Evolutionary conservation across 495 filamentous ascomycete genomes (phyloP), one percentile per base, ranked within the genome.

Genomic region (Bombardia bombarda): DNA sequence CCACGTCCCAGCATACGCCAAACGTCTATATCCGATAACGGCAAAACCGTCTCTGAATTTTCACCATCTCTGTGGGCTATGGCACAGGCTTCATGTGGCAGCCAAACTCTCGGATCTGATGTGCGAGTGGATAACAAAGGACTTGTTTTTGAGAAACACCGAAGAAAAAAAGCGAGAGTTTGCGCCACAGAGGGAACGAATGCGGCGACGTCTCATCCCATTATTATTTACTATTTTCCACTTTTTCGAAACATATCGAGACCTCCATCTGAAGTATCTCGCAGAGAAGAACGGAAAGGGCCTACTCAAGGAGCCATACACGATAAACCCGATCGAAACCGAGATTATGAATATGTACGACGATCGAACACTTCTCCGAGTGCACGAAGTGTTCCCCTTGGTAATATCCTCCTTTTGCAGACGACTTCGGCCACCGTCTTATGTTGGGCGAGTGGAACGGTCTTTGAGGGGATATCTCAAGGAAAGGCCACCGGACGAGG

Each of bases 221-320:
- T 43, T 74, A 18, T 56, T 78, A 12, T 77, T 78, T 38, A 74
- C 74, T 13, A 53, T 76, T 28, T 77, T 77, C 46, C 74, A 78
- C 52, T 78, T 78, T 51, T 78, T 78, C 50, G 74, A 78, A 49
- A 73, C 64, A 3, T 77, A 74, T 48, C 72, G 74, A 39, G 61
- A 66, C 32, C 61, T 73, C n/a, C 73, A 78, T 50, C 54, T 74
- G 16, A 51, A 70, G 39, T 74, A 73, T 45, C 63, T 78, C 20
- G 56, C 55, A 18, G 60, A 70, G 25, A 53, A 67, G 33, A 46
- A 53, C 22, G 68, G 67, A 0, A 52, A 65, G 23, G 69, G 70
- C 0, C 46, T 74, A 14, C 21, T 47, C 40, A 32, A 47, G 16
- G 37, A 61, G 22, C 67, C 70, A 0, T 68, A 70, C 42, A 70